A percentile compares a stretch with the other conserved stretches of the same genome.
Conservation (phyloP, 2,329 filamentous ascomycete genomes). For the Triangularia verruculosa region DNA sequence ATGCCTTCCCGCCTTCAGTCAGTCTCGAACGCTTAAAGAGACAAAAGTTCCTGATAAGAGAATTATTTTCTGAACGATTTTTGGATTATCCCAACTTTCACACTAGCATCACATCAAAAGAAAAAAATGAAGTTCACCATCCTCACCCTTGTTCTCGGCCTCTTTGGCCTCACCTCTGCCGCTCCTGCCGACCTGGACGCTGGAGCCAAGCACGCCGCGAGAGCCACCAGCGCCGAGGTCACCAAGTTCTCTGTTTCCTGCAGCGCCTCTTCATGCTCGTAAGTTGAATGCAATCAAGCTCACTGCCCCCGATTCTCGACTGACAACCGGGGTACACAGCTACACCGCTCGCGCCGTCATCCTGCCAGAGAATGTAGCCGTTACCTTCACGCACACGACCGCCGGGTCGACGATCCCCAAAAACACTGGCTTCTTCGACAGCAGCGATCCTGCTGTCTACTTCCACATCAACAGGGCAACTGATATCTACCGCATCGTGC, state of each 20-base stretch:
- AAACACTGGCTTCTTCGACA: slow-evolving; percentile 6
- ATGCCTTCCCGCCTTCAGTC: background rate
- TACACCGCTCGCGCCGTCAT: slow-evolving; percentile 5
- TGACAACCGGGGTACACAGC: background rate
- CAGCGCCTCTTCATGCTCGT: slow-evolving; percentile 4
- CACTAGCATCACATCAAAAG: background rate
- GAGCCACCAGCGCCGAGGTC: slow-evolving; percentile 5
- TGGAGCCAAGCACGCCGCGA: background rate
- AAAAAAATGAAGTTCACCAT: slow-evolving; percentile 10
- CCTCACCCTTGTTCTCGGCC: background rate
- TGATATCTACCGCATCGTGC: slow-evolving; percentile 2
- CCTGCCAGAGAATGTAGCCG: slow-evolving; percentile 7
- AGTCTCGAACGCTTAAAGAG: too few species aligned
- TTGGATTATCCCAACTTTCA: too few species aligned
- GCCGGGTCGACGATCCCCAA: slow-evolving; percentile 2
- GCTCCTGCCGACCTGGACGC: background rate
- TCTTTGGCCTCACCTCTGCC: background rate
- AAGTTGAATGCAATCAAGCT: background rate
- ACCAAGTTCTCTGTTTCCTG: slow-evolving; percentile 3
- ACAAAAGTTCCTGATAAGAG: too few species aligned
- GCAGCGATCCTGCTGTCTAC: background rate
- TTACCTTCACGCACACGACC: slow-evolving; percentile 11
- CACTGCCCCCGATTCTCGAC: background rate
- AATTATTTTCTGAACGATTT: too few species aligned
- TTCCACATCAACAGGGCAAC: slow-evolving; percentile 2